Conservation (phyloP, 768 basidiomycete genomes). For the Tulasnella sp. region DNA sequence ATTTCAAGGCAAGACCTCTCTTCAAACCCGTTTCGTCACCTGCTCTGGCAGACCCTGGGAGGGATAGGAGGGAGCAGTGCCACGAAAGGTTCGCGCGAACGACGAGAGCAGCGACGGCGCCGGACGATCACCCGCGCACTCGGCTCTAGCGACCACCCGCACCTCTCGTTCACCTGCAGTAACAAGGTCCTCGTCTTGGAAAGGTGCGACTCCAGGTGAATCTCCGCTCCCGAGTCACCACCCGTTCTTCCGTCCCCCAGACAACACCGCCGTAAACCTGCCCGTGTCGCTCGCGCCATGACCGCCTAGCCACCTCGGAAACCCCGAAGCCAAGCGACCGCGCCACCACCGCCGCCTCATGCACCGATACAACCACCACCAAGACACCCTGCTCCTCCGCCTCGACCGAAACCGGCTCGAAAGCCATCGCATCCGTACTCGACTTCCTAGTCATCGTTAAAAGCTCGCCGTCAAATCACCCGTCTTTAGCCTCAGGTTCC, state of each 20-base stretch:
- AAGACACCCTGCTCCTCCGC: too few relatives aligned
- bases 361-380: too few relatives aligned
- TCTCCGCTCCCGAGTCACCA: background rate
- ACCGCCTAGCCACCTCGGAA: constrained; percentile 31
- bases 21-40: constrained; percentile 28
- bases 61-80: background rate
- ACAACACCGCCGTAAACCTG: background rate
- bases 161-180: background rate
- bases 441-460: too few relatives aligned
- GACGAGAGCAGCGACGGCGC: constrained; percentile 3
- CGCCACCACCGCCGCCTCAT: too few relatives aligned
- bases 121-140: constrained; percentile 4
- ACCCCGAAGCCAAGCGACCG: too few relatives aligned
- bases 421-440: too few relatives aligned
- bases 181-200: background rate
- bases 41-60: constrained; percentile 9
- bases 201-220: background rate
- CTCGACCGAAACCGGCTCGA: too few relatives aligned
- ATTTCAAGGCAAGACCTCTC: constrained; percentile 21
- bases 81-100: too few relatives aligned
- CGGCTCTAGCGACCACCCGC: background rate
- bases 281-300: constrained; percentile 13
- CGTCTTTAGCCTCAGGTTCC: too few relatives aligned
- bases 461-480: too few relatives aligned
- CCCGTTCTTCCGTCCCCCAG: constrained; percentile 20